Evolutionary conservation across 805 yeast species (phyloP), one percentile per base, ranked within the genome.

Genomic region (Saccharomyces eubayanus): DNA sequence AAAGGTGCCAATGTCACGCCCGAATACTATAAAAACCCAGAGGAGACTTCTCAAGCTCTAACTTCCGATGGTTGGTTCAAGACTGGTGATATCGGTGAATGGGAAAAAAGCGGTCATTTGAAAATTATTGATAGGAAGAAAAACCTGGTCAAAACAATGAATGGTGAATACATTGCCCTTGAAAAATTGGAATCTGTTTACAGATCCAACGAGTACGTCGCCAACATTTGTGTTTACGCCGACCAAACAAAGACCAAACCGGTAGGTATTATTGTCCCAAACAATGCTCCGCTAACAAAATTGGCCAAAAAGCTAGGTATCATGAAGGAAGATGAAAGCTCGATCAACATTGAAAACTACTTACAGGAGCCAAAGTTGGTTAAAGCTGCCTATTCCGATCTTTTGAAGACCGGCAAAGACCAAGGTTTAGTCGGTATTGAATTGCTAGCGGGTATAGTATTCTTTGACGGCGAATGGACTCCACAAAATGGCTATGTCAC

Each of bases 121-220:
- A 82, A 79, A 67, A 77, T 94, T 57, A 87, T 94, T 69, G 99
- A 94, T 74, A 87, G 99, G 70, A 88, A 83, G 77, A 94, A 94
- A 83, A 94, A 94, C 71, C 78, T 94, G 72, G 96, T 94, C 63
- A 94, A 94, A 79, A 94, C 99, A 20, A 78, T 81, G 65, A 92
- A 94, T 70, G 99, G 99, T 74, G 99, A 94, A 76, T 94, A 94
- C 73, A 89, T 94, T 71, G 99, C 99, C 3, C 79, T 94, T 65
- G 99, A 94, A 74, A 91, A 91, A 73, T 76, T 94, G 60, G 99
- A 94, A 74, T 80, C 96, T 10, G 77, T 87, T 50, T 94, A 94
- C 77, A 82, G 97, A 73, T 85, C 97, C 30, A 86, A 86, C 71
- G 73, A 81, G 47, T 76, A 77, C 59, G 94, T 92, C 40, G 72